phyloP scores from a whole-genome alignment of 768 basidiomycete species.

The Asterophora lycoperdoides region DNA sequence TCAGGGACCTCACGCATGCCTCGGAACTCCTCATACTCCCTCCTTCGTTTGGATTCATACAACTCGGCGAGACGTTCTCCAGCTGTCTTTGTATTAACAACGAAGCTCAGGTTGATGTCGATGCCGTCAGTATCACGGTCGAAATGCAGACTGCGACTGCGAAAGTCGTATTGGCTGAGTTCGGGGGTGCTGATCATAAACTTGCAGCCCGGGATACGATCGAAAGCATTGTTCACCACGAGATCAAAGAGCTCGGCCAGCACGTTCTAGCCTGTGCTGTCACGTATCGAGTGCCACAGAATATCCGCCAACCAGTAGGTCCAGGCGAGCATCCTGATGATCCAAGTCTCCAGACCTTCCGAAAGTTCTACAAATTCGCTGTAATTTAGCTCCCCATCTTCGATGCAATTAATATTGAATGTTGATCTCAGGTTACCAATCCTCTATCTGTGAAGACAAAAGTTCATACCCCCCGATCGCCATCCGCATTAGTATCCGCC shows the following conservation, averaged over 20 bases:
- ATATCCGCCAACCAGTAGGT: constrained; percentile 46
- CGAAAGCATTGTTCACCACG: constrained; percentile 71
- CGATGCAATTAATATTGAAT: background rate
- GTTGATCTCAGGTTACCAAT: constrained; percentile 69
- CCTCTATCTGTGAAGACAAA: constrained; percentile 95
- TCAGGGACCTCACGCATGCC: constrained; percentile 75
- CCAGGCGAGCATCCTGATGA: constrained; percentile 49
- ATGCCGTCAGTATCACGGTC: constrained; percentile 61
- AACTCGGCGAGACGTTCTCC: constrained; percentile 86
- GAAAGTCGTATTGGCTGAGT: constrained; percentile 60
- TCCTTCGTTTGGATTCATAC: constrained; percentile 79
- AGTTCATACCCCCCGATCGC: constrained; percentile 73
- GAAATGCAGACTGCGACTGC: constrained; percentile 83
- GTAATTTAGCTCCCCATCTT: constrained; percentile 42
- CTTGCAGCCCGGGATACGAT: constrained; percentile 57
- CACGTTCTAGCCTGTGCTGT: constrained; percentile 87
- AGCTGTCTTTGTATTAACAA: constrained; percentile 82
- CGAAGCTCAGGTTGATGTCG: constrained; percentile 59
- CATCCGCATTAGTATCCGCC: constrained; percentile 62
- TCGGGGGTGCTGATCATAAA: constrained; percentile 48
- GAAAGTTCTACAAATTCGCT: constrained; percentile 89
- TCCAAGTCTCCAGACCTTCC: constrained; percentile 61
- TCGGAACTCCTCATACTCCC: constrained; percentile 80
- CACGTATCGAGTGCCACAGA: constrained; percentile 69
- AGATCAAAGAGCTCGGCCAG: constrained; percentile 91